phyloP scores from a whole-genome alignment of 495 filamentous ascomycete species.

The Lasiosphaeria hispida region DNA sequence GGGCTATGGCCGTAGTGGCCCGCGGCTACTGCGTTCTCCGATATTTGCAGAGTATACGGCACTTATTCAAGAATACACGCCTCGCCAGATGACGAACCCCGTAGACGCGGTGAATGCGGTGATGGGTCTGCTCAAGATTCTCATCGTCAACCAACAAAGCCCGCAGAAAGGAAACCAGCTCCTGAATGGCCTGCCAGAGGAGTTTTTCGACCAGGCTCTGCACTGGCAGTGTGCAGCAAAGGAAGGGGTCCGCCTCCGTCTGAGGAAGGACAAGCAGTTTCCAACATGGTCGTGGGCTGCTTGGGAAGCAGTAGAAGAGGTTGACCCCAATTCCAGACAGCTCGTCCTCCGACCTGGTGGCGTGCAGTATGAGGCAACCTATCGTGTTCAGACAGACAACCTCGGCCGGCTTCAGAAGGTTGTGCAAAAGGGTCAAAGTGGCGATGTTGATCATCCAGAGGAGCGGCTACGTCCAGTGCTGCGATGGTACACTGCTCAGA shows the following conservation, averaged over 20 bases:
- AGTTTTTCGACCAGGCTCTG: conserved; percentile 3
- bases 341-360: not conserved
- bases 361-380: not conserved
- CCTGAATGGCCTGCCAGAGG: conserved; percentile 2
- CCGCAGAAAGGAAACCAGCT: not conserved
- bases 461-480: conserved; percentile 2
- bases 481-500: not conserved
- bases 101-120: not conserved
- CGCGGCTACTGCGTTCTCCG: not conserved
- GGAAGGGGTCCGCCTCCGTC: not conserved
- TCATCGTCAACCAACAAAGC: conserved; percentile 2
- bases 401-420: not conserved
- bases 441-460: not conserved
- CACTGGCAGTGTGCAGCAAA: conserved; percentile 2
- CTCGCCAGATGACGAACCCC: not conserved
- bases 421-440: not conserved
- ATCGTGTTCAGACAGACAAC: not conserved
- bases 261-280: not conserved
- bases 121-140: conserved; percentile 3
- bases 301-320: not conserved
- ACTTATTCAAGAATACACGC: conserved; percentile 1
- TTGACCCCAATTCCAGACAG: not conserved
- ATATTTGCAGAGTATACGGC: not conserved
- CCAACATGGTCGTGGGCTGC: conserved; percentile 7
- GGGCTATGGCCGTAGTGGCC: not conserved